Evolutionary conservation across 495 filamentous ascomycete genomes (phyloP).

Genomic region (Recurvomyces mirabilis): DNA sequence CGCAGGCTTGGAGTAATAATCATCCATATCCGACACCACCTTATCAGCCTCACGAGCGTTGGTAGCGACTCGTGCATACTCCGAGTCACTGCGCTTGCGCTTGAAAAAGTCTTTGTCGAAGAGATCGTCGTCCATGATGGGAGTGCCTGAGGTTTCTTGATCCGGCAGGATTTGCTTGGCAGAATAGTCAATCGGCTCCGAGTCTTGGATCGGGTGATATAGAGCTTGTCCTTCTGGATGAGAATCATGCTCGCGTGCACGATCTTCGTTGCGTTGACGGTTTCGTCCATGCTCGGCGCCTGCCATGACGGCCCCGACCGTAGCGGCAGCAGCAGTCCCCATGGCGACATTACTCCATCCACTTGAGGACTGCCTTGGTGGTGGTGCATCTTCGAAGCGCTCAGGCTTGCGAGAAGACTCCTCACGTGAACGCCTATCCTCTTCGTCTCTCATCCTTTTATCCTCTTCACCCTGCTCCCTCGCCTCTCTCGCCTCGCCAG

Average conservation of each 20-base stretch:
- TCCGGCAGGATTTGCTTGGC: conserved; percentile 15
- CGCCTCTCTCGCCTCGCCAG: conserved; percentile 10
- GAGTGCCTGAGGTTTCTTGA: conserved; percentile 13
- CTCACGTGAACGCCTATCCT: background rate
- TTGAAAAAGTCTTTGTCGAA: conserved; percentile 31
- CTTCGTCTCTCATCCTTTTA: background rate
- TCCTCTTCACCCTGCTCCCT: conserved; percentile 2
- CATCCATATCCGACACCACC: conserved; percentile 19
- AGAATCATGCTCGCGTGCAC: conserved; percentile 5
- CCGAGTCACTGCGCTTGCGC: conserved; percentile 12
- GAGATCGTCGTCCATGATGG: conserved; percentile 27
- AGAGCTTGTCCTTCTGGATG: conserved; percentile 9
- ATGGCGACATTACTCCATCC: conserved; percentile 21
- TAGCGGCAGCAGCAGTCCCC: conserved; percentile 24
- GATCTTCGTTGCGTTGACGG: conserved; percentile 9
- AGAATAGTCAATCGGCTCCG: conserved; percentile 6
- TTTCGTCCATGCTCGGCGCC: conserved; percentile 9
- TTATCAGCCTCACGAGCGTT: conserved; percentile 10
- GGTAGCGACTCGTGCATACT: conserved; percentile 8
- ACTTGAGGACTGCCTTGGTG: conserved; percentile 14
- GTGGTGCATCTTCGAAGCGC: conserved; percentile 14
- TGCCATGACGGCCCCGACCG: conserved; percentile 23
- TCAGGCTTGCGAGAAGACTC: background rate
- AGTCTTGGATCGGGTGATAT: conserved; percentile 4
- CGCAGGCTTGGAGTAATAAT: conserved; percentile 8